Evolutionary conservation across 2,329 filamentous ascomycete genomes (phyloP).

Genomic region (Aspergillus flavus): DNA sequence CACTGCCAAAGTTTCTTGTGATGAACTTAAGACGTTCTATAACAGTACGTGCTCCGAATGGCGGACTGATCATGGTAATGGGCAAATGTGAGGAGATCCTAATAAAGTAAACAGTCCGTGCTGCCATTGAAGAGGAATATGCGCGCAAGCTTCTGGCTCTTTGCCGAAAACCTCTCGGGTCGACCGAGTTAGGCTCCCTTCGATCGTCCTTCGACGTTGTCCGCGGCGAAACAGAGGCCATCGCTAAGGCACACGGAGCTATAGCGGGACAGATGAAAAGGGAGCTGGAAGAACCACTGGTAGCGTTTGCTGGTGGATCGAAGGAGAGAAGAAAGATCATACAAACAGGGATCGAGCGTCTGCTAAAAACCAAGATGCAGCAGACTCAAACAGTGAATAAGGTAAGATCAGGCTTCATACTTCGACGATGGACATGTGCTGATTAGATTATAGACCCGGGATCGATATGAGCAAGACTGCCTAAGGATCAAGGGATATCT

Average conservation of each 20-base stretch:
- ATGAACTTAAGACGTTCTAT: conserved; percentile 93
- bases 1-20: conserved; percentile 88
- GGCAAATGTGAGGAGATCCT: conserved; percentile 4
- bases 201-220: conserved; percentile 84
- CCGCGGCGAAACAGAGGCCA: conserved; percentile 84
- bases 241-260: conserved; percentile 88
- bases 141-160: conserved; percentile 83
- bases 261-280: conserved; percentile 95
- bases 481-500: conserved; percentile 98
- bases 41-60: conserved; percentile 58
- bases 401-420: conserved; percentile 49
- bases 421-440: conserved; percentile 12
- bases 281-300: conserved; percentile 90
- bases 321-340: conserved; percentile 97
- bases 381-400: conserved; percentile 93
- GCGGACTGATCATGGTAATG: neutral
- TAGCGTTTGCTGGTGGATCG: conserved; percentile 89
- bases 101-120: conserved; percentile 63
- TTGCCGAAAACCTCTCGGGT: conserved; percentile 85
- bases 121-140: conserved; percentile 96
- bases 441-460: conserved; percentile 65
- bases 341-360: conserved; percentile 88
- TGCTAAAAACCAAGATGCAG: conserved; percentile 89
- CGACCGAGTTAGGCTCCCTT: conserved; percentile 81
- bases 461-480: conserved; percentile 96